Base-by-base conservation (phyloP, 495 filamentous ascomycete genomes). In the Geoglossum glabrum region DNA sequence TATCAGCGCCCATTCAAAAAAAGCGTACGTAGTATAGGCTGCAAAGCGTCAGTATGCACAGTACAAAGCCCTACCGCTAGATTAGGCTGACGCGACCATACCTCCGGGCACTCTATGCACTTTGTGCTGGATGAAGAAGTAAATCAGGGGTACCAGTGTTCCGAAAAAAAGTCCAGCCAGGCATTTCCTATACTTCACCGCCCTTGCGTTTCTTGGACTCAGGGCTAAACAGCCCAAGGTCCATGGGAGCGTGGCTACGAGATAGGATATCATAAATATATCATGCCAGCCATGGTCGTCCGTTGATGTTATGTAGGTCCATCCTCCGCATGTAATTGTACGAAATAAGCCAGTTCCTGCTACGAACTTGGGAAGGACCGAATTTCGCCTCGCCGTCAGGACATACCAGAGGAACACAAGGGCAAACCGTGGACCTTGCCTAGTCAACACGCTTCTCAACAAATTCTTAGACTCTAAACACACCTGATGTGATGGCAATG, bases 211-310 rank as follows among this genome's bases (percentile, higher is more conserved):
- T 61, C 82, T 82, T 4, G 92, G 90, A 67, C 89, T 95, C 38
- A 97, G 73, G 13, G 83, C 82, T 50, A 97, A 76, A 67, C 90
- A 96, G 50, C 93, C 93, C 31, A 86, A 63, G 1, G 90, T 97
- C 93, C 93, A 99, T 5, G 93, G 93, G 57, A 99, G 73, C 0
- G 93, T 97, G 15, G 88, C 84, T 49, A 97, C 82, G 52, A 99
- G 71, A 68, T 99, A 99, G 28, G 87, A 94, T 63, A 99, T 94
- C 93, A 99, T 99, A 70, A 97, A 90, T 56, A 96, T 92, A 68
- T 99, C 93, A 66, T 99, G 93, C 89, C 88, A 96, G 68, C 90
- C 80, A 69, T 99, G 93, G 67, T 97, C 88, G 69, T 99, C 93
- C 10, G 93, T 97, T 40, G 90, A 96, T 23, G 93, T 99, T 54